Evolutionary conservation across 495 filamentous ascomycete species (phyloP), one percentile per base, ranked within the genome.

Genomic region (Hypoxylon intermedium): DNA sequence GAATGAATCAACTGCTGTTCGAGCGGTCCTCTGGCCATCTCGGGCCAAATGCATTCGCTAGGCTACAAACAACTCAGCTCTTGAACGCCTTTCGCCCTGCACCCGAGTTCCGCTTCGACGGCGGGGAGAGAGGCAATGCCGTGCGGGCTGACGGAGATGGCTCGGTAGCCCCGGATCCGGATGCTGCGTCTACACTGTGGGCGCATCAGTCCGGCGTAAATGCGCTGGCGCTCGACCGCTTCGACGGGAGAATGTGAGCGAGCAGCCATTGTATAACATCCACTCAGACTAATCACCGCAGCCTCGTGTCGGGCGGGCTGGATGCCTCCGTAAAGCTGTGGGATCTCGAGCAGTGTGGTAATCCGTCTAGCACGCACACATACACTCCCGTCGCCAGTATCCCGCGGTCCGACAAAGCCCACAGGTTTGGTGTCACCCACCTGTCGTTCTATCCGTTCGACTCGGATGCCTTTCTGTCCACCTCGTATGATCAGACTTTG

Each of bases 371-470:
- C 9, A 18, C 60, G n/a, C 68, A 83, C 66, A 77, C 75, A 2
- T 84, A 85, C 60, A 74, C 67, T 6, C 80, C 87, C 4, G 67
- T 77, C 7, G 79, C 74, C 19, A 42, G 59, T 12, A 67, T 79
- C 42, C 42, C 63, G 48, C 71, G 75, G 34, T 74, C 68, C 28
- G 31, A 53, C 5, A 40, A 63, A 46, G 37, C 59, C 33, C 90
- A 94, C 70, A 89, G 83, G 42, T 89, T 87, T 63, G 88, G 90
- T 45, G 87, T 96, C 47, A 96, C 92, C 1, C 87, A 92, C 30
- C 74, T 96, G 33, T 89, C 83, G 1, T 95, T 95, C 74, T 96
- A 94, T 66, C 91, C 93, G 2, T 94, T 94, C 64, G 93, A 93
- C 76, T 74, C 87, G 55, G 73, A 83, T 60, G 76, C 92, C 26